Base-by-base conservation (phyloP, 2,329 filamentous ascomycete species). In the Cyclaneusma minus region DNA sequence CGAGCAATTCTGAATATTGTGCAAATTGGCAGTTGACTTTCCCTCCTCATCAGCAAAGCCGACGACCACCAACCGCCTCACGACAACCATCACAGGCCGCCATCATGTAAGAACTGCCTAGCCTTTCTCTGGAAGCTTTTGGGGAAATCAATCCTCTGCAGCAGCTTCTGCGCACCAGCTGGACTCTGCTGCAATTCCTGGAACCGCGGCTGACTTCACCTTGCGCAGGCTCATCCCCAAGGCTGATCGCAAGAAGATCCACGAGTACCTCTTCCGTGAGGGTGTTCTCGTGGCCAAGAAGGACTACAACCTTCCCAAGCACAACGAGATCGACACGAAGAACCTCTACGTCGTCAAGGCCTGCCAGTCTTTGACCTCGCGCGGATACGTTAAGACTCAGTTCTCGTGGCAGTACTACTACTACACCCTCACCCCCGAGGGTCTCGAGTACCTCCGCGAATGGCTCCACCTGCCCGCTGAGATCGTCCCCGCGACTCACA, bases 351-450 rank as follows among this genome's bases (percentile, higher is more conserved):
- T 95, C 60, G 82, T 98, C 75, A 98, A 98, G 77, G 89, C 89
- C 53, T 78, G 75, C 66, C 89, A 98, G 71, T 98, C 89, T 42
- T 76, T 98, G 55, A 92, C 76, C 68, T 94, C 85, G 48, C 87
- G 89, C 59, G 87, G 87, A 58, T 95, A 82, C 64, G 75, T 98
- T 66, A 98, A 98, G 82, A 98, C 89, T 50, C 89, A 91, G 64
- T 98, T 98, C 80, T 93, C 84, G 45, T 93, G 84, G 84, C 84
- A 93, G 67, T 93, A 85, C 74, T 93, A 95, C 79, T 98, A 98
- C 81, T 98, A 98, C 78, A 94, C 89, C 63, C 78, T 98, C 63
- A 94, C 87, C 59, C 82, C 85, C 55, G 85, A 95, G 73, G 89
- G 89, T 66, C 87, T 98, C 59, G 87, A 95, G 70, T 98, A 98